These are phyloP conservation scores for Lenwebbia sp. DNA, from an alignment of 345 rosid species.

Conservation along the genomic window DNA sequence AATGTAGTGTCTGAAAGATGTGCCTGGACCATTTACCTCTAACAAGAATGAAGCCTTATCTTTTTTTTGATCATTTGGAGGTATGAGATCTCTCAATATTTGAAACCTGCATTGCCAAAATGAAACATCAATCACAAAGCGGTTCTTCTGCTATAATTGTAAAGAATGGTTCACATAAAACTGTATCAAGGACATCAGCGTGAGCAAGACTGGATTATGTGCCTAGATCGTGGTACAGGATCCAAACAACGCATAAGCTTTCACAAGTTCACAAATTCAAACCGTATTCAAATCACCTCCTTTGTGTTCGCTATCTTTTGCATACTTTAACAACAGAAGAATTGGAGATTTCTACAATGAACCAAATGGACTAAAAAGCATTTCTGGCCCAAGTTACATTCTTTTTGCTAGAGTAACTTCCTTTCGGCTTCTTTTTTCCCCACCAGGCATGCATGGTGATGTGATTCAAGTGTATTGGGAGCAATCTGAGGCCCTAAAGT, in stretches of 20 bases:
- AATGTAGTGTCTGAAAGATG: neutral
- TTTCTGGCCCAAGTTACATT: neutral
- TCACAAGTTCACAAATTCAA: neutral
- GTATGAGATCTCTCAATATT: slow-evolving; percentile 65
- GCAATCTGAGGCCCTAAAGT: neutral
- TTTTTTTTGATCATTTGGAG: slow-evolving; percentile 72
- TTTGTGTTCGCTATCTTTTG: neutral
- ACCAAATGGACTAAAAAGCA: neutral
- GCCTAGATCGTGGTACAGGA: neutral
- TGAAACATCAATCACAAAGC: neutral
- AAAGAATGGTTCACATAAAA: neutral
- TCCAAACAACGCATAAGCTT: neutral
- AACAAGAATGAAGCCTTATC: slow-evolving; percentile 80
- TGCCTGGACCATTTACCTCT: slow-evolving; percentile 33
- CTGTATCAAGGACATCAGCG: neutral
- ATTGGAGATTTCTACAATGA: neutral
- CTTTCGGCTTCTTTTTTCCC: neutral
- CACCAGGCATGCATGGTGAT: neutral
- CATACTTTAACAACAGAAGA: neutral
- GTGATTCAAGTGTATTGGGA: neutral
- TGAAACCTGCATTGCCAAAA: slow-evolving; percentile 53
- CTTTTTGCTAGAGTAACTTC: neutral
- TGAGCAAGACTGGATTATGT: neutral
- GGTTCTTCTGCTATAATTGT: neutral
- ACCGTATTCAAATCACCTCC: neutral